Conservation (phyloP, 2,329 filamentous ascomycete genomes). For the Neonectria punicea region DNA sequence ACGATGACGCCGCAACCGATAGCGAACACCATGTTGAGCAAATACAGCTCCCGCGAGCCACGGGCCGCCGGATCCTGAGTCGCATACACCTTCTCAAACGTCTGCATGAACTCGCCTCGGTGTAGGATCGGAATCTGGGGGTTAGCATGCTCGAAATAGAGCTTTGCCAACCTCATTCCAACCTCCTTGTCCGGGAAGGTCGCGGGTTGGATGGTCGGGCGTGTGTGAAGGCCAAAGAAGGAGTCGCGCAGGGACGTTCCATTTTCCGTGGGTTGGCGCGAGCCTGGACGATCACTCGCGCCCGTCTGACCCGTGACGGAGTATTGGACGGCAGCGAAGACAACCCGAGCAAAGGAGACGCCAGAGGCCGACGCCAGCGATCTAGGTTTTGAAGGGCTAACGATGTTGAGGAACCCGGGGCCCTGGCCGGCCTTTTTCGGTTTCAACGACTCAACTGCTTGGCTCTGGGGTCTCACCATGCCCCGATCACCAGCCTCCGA, state of each 20-base stretch:
- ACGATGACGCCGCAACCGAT: constrained; percentile 95
- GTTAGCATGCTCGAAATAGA: constrained; percentile 97
- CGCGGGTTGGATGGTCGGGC: constrained; percentile 85
- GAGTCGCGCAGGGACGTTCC: constrained; percentile 92
- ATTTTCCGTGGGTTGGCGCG: constrained; percentile 45
- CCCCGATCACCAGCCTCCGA: constrained; percentile 45
- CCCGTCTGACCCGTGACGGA: constrained; percentile 71
- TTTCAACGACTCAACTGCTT: constrained; percentile 48
- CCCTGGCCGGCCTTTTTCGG: constrained; percentile 48
- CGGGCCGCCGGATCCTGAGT: constrained; percentile 72
- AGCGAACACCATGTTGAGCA: constrained; percentile 96
- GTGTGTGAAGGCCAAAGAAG: constrained; percentile 95
- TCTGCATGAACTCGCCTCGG: constrained; percentile 86
- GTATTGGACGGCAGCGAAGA: constrained; percentile 90
- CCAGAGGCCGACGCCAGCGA: constrained; percentile 88
- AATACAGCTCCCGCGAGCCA: constrained; percentile 85
- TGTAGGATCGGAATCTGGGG: constrained; percentile 95
- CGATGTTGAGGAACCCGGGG: constrained; percentile 75
- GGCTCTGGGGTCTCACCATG: constrained; percentile 42
- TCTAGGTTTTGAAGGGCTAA: constrained; percentile 80
- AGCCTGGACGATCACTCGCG: constrained; percentile 37
- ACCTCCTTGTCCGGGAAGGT: constrained; percentile 83
- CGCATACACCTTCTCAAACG: constrained; percentile 85
- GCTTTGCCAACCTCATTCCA: constrained; percentile 75
- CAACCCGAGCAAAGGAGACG: constrained; percentile 93